Evolutionary conservation across 371 early-diverging fungal species (phyloP).

Genomic region (Actinomortierella ambigua): DNA sequence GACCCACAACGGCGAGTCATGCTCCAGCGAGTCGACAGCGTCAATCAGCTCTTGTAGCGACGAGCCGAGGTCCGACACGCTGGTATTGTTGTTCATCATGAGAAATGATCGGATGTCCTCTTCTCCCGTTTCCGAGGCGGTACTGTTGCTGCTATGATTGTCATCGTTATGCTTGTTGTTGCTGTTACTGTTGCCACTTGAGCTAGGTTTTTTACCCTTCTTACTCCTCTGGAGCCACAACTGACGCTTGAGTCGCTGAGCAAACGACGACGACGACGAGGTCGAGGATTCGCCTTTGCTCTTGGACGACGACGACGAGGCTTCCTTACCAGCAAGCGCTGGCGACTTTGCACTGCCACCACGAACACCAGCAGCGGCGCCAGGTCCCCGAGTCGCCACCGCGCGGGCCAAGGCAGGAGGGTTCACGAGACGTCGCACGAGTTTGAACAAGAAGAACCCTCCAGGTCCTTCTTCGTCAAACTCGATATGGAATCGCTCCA

Average conservation of each 20-base stretch:
- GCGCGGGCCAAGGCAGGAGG: slow-evolving; percentile 1
- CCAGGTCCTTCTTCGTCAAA: slow-evolving; percentile 41
- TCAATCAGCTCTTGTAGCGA: slow-evolving; percentile 41
- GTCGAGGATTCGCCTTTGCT: neutral
- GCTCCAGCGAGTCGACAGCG: slow-evolving; percentile 27
- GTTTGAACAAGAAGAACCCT: slow-evolving; percentile 42
- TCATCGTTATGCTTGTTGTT: no score
- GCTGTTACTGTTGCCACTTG: neutral
- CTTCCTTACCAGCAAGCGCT: slow-evolving; percentile 21
- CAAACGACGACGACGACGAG: slow-evolving; percentile 22
- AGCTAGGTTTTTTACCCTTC: slow-evolving; percentile 12
- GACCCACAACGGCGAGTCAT: neutral
- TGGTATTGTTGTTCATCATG: slow-evolving; percentile 32
- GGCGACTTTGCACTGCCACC: slow-evolving; percentile 14
- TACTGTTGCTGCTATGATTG: neutral
- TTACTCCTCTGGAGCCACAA: slow-evolving; percentile 37
- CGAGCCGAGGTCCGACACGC: slow-evolving; percentile 33
- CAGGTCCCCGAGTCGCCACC: no score
- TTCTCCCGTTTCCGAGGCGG: slow-evolving; percentile 16
- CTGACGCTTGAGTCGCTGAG: slow-evolving; percentile 37
- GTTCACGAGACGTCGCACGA: slow-evolving; percentile 19
- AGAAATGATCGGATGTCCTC: slow-evolving; percentile 29
- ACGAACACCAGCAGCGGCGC: no score
- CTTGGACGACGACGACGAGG: slow-evolving; percentile 6
- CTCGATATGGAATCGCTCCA: slow-evolving; percentile 40